A percentile compares a stretch with the other conserved stretches of the same genome.
These are phyloP conservation scores for Thymus mandschuricus DNA, from an alignment of 257 asterid genomes.

Conservation along the genomic window DNA sequence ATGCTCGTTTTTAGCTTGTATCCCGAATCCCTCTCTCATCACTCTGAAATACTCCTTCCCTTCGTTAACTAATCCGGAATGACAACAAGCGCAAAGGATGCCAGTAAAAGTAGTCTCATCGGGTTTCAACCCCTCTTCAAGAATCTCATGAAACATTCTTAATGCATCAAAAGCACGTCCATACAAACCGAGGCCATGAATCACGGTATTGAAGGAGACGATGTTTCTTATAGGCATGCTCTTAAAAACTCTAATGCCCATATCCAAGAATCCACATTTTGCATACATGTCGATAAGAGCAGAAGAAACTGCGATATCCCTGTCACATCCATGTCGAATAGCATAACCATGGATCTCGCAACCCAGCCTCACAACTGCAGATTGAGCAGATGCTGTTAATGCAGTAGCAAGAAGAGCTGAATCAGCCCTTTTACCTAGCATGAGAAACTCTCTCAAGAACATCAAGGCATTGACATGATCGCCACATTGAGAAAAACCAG, in stretches of 20 bases:
- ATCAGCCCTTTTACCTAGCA: slow-evolving; percentile 48
- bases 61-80: slow-evolving; percentile 63
- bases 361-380: slow-evolving; percentile 58
- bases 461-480: slow-evolving; percentile 48
- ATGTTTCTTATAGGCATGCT: slow-evolving; percentile 56
- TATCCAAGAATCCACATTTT: slow-evolving; percentile 81
- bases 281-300: slow-evolving; percentile 87
- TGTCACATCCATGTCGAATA: slow-evolving; percentile 47
- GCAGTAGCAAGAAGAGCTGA: slow-evolving; percentile 53
- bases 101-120: slow-evolving; percentile 74
- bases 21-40: slow-evolving; percentile 58
- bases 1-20: slow-evolving; percentile 64
- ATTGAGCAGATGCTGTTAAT: slow-evolving; percentile 58
- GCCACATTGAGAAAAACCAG: slow-evolving; percentile 59
- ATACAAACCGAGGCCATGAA: slow-evolving; percentile 61
- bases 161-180: slow-evolving; percentile 68
- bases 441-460: slow-evolving; percentile 52
- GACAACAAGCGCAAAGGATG: slow-evolving; percentile 78
- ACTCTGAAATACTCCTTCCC: slow-evolving; percentile 54
- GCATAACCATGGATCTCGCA: slow-evolving; percentile 76
- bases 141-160: slow-evolving; percentile 50
- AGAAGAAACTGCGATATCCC: slow-evolving; percentile 60
- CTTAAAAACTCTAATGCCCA: slow-evolving; percentile 55
- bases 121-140: slow-evolving; percentile 48
- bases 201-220: slow-evolving; percentile 62